These are phyloP conservation scores for Clarireedia sp. DNA, from an alignment of 2,329 filamentous ascomycete species.

Conservation along the genomic window DNA sequence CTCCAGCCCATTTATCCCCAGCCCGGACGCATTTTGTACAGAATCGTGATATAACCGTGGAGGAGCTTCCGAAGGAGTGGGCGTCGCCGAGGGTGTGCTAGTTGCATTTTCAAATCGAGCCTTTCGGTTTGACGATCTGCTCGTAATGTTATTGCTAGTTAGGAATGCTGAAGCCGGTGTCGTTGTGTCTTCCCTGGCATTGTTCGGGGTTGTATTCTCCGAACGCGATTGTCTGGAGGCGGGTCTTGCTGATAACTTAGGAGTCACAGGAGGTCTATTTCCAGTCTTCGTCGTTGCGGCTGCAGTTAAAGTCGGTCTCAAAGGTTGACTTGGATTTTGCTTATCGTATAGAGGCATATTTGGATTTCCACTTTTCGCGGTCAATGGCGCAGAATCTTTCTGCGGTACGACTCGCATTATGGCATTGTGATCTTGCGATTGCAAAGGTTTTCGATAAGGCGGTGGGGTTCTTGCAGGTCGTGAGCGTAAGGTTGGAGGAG, in stretches of 20 bases:
- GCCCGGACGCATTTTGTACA: slow-evolving; percentile 28
- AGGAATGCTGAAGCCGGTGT: slow-evolving; percentile 49
- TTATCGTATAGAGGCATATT: slow-evolving; percentile 42
- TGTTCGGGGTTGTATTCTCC: slow-evolving; percentile 20
- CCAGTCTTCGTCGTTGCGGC: slow-evolving; percentile 48
- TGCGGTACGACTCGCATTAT: slow-evolving; percentile 36
- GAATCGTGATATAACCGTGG: slow-evolving; percentile 8
- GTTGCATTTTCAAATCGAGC: slow-evolving; percentile 61
- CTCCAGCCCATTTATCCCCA: slow-evolving; percentile 23
- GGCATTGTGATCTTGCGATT: slow-evolving; percentile 32
- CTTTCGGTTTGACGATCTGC: slow-evolving; percentile 67
- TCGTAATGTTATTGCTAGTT: slow-evolving; percentile 60
- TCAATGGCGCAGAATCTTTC: slow-evolving; percentile 20
- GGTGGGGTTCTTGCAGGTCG: slow-evolving; percentile 1
- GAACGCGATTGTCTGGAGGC: slow-evolving; percentile 33
- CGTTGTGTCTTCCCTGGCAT: slow-evolving; percentile 40
- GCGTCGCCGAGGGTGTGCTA: slow-evolving; percentile 50
- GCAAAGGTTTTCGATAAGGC: slow-evolving; percentile 8
- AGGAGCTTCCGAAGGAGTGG: slow-evolving; percentile 24
- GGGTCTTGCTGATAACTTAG: slow-evolving; percentile 42
- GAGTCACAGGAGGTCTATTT: slow-evolving; percentile 48
- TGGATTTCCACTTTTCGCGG: slow-evolving; percentile 22
- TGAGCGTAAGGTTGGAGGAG: neutral
- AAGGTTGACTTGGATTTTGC: slow-evolving; percentile 40
- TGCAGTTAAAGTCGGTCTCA: slow-evolving; percentile 56